Conservation (phyloP, 2,329 filamentous ascomycete species). For the Aspergillus luchuensis region DNA sequence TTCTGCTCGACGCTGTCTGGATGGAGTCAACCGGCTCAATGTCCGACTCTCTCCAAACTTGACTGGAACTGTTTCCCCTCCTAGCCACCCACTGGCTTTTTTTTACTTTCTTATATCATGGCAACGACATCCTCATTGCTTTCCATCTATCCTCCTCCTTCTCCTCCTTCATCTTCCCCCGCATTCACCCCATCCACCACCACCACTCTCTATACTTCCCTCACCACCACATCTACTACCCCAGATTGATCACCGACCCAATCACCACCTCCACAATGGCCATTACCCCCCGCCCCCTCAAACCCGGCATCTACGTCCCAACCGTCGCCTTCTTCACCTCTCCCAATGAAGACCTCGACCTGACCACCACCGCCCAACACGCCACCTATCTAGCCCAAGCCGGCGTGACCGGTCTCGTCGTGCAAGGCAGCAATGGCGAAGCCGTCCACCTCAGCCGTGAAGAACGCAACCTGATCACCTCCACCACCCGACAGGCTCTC, state of each 20-base stretch:
- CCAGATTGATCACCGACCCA: not conserved
- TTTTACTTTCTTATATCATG: not conserved
- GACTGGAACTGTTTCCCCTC: not conserved
- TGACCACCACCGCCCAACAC: slow-evolving; percentile 58
- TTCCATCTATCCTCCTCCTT: not conserved
- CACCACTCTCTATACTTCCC: not conserved
- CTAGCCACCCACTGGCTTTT: not conserved
- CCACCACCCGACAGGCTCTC: slow-evolving; percentile 69
- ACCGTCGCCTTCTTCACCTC: slow-evolving; percentile 73
- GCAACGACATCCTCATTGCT: not conserved
- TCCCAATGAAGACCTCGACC: slow-evolving; percentile 66
- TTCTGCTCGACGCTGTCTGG: not conserved
- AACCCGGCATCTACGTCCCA: slow-evolving; percentile 67
- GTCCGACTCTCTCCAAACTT: not conserved
- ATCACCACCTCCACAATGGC: slow-evolving; percentile 22
- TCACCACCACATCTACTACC: not conserved
- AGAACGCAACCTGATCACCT: slow-evolving; percentile 69
- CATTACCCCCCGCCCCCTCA: slow-evolving; percentile 30
- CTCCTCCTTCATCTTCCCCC: slow-evolving; percentile 1
- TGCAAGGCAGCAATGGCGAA: slow-evolving; percentile 81
- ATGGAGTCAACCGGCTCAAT: slow-evolving; percentile 1
- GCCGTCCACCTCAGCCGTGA: slow-evolving; percentile 73
- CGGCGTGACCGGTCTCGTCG: slow-evolving; percentile 72
- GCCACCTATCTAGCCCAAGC: slow-evolving; percentile 70
- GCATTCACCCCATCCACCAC: not conserved